phyloP scores from a whole-genome alignment of 2,329 filamentous ascomycete genomes.

The Trichoderma lentiforme region DNA sequence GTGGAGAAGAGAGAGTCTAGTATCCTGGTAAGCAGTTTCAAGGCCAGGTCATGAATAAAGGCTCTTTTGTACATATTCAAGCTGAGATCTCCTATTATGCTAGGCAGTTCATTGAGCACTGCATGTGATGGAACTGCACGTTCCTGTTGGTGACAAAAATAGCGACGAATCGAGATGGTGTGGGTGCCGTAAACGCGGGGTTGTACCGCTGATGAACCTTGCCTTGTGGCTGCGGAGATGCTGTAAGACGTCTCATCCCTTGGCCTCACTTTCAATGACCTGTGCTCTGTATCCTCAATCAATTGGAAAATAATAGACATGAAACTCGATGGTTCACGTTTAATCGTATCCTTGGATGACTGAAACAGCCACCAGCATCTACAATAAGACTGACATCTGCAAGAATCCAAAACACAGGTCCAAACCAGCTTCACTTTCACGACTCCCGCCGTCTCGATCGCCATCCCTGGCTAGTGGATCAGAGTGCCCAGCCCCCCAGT shows the following conservation, averaged over 20 bases:
- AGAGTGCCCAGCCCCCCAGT: conserved; percentile 7
- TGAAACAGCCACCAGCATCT: too few relatives aligned
- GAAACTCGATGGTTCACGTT: neutral
- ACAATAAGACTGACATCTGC: too few relatives aligned
- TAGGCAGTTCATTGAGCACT: neutral
- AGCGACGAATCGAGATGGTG: neutral
- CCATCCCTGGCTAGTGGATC: neutral
- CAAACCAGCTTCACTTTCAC: neutral
- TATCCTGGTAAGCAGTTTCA: neutral
- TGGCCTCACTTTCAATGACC: neutral
- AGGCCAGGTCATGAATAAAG: neutral
- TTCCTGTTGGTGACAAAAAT: neutral
- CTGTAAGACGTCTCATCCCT: neutral
- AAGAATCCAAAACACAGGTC: neutral
- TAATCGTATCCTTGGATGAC: neutral
- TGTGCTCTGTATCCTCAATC: too few relatives aligned
- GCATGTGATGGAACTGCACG: neutral
- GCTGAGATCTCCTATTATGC: neutral
- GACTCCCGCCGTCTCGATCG: neutral
- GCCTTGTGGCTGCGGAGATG: neutral
- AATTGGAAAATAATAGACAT: neutral
- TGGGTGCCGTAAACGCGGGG: neutral
- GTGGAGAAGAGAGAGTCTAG: neutral
- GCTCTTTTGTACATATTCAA: neutral
- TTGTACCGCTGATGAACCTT: neutral